Percentiles rank a stretch among this genome's conserved stretches.
Evolutionary conservation across 805 yeast species (phyloP).

Genomic region (Hanseniaspora nectarophila): DNA sequence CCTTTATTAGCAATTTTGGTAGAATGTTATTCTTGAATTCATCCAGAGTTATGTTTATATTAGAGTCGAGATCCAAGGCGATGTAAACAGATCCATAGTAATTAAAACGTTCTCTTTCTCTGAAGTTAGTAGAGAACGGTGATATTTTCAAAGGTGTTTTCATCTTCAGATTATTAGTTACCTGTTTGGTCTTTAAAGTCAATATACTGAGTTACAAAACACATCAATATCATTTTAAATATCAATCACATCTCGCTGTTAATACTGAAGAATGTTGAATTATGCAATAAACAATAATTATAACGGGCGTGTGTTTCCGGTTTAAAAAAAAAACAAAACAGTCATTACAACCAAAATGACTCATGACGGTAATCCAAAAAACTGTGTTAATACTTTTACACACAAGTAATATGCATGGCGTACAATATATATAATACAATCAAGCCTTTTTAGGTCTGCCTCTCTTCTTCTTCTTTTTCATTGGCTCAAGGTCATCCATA

Average conservation of each 20-base stretch:
- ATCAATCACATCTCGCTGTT: too few relatives aligned
- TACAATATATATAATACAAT: background rate
- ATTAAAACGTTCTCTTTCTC: slow-evolving; percentile 2
- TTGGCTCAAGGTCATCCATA: background rate
- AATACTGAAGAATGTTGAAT: too few relatives aligned
- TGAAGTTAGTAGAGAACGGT: slow-evolving; percentile 2
- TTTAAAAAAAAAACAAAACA: too few relatives aligned
- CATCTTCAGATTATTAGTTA: background rate
- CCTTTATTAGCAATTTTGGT: background rate
- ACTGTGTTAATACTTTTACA: too few relatives aligned
- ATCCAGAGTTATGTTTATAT: background rate
- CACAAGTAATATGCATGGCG: too few relatives aligned
- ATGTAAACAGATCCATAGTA: slow-evolving; percentile 4
- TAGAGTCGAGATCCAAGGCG: background rate
- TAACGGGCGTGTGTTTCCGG: too few relatives aligned
- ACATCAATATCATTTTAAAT: too few relatives aligned
- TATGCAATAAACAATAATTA: too few relatives aligned
- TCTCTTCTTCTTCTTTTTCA: slow-evolving; percentile 3
- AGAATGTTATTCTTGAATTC: background rate
- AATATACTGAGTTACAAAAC: too few relatives aligned
- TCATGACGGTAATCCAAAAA: too few relatives aligned
- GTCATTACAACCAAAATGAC: too few relatives aligned
- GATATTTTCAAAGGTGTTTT: background rate
- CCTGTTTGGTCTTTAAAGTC: too few relatives aligned
- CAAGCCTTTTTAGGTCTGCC: slow-evolving; percentile 5